Conservation (phyloP, 2,329 filamentous ascomycete species). For the Westerdykella ornata region DNA sequence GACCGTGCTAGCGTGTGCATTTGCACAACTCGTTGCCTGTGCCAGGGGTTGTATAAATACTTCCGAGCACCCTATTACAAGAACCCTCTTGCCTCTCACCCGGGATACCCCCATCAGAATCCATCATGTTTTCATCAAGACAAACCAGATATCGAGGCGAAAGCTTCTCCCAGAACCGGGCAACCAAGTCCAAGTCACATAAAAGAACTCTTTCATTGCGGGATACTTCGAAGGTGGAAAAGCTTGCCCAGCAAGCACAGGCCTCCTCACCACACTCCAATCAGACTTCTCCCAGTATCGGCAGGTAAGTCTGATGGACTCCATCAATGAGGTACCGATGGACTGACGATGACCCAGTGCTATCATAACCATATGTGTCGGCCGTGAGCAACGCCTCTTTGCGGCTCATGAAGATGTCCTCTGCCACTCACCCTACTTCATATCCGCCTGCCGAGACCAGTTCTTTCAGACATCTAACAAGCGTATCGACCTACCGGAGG, state of each 20-base stretch:
- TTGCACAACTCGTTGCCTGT: slow-evolving; percentile 30
- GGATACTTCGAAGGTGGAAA: slow-evolving; percentile 31
- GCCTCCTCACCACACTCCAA: slow-evolving; percentile 30
- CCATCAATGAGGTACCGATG: background rate
- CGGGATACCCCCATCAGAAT: slow-evolving; percentile 8
- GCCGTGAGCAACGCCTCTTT: slow-evolving; percentile 78
- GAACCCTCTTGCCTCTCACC: slow-evolving; percentile 7
- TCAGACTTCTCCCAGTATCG: slow-evolving; percentile 32
- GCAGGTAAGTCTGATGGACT: slow-evolving; percentile 25
- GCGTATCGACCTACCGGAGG: slow-evolving; percentile 72
- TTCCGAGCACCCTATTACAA: slow-evolving; percentile 11
- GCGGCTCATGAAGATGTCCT: slow-evolving; percentile 87
- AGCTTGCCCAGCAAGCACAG: slow-evolving; percentile 30
- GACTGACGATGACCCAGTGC: slow-evolving; percentile 35
- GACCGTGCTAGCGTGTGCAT: slow-evolving; percentile 19
- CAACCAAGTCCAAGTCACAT: slow-evolving; percentile 33
- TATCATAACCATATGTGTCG: slow-evolving; percentile 74
- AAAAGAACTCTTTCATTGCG: slow-evolving; percentile 36
- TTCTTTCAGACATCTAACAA: slow-evolving; percentile 58
- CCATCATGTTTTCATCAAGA: slow-evolving; percentile 34
- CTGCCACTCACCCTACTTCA: slow-evolving; percentile 71
- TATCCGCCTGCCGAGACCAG: slow-evolving; percentile 55
- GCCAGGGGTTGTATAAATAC: slow-evolving; percentile 23
- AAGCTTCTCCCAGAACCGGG: slow-evolving; percentile 37
- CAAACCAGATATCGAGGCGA: slow-evolving; percentile 27